A percentile compares a stretch with the other conserved stretches of the same genome.
Evolutionary conservation across 2,329 filamentous ascomycete genomes (phyloP).

Genomic region (Calonectria pteridis): DNA sequence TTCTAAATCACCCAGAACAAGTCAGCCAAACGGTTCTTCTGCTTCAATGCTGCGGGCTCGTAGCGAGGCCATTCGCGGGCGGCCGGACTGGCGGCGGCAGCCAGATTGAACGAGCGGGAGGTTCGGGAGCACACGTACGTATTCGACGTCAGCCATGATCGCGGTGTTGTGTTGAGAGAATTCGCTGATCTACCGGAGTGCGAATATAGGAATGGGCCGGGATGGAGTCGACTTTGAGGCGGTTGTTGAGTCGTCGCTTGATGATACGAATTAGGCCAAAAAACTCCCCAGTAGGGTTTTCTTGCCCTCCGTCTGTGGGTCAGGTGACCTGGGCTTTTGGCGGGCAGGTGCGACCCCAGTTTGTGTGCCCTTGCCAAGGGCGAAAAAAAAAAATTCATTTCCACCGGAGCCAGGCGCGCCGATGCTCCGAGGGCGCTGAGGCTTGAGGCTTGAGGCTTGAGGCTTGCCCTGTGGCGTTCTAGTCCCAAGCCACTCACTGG

Average conservation of each 20-base stretch:
- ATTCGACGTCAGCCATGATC: conserved; percentile 87
- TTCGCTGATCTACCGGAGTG: conserved; percentile 60
- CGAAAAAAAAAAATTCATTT: background rate
- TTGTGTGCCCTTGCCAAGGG: background rate
- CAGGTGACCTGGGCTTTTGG: conserved; percentile 45
- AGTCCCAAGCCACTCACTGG: conserved; percentile 1
- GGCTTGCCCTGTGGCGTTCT: background rate
- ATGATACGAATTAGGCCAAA: conserved; percentile 46
- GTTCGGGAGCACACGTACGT: conserved; percentile 72
- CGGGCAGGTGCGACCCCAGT: background rate
- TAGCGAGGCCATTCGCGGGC: background rate
- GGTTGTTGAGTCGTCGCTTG: conserved; percentile 43
- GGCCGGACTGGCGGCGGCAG: conserved; percentile 25
- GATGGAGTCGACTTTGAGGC: conserved; percentile 52
- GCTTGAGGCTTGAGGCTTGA: too few species aligned
- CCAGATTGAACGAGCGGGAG: conserved; percentile 42
- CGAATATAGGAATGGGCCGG: conserved; percentile 55
- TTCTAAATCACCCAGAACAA: conserved; percentile 69
- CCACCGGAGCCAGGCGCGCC: conserved; percentile 9
- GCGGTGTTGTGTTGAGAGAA: conserved; percentile 59
- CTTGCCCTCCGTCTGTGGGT: conserved; percentile 53
- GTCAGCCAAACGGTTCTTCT: conserved; percentile 43
- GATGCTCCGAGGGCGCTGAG: conserved; percentile 9
- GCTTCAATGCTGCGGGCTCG: background rate
- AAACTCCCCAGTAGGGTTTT: conserved; percentile 56